Evolutionary conservation across 306 rosid genomes (phyloP).

Genomic region (Senna siamea): DNA sequence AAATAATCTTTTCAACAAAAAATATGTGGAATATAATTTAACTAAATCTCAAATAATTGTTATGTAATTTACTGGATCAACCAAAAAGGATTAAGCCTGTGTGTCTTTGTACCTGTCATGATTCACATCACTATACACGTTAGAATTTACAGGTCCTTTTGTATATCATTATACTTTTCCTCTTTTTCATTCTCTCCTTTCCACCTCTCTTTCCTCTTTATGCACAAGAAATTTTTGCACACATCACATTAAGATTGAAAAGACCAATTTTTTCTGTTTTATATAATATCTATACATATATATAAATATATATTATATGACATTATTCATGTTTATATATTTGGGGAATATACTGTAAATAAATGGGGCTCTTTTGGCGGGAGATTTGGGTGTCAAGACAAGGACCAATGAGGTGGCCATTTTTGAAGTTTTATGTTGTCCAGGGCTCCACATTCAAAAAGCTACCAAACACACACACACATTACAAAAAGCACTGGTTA

Average conservation of each 20-base stretch:
- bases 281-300: too few relatives aligned
- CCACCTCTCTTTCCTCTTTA: neutral
- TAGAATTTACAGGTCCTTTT: slow-evolving; percentile 6
- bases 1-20: too few relatives aligned
- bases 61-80: too few relatives aligned
- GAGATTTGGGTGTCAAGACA: slow-evolving; percentile 59
- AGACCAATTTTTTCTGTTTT: neutral
- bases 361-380: slow-evolving; percentile 53
- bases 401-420: slow-evolving; percentile 37
- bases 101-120: neutral
- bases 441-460: slow-evolving; percentile 53
- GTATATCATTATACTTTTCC: neutral
- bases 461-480: neutral
- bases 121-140: too few relatives aligned
- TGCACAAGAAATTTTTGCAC: neutral
- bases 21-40: too few relatives aligned
- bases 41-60: too few relatives aligned
- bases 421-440: slow-evolving; percentile 27
- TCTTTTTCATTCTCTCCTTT: neutral
- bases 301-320: too few relatives aligned
- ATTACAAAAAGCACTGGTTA: too few relatives aligned
- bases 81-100: too few relatives aligned
- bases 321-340: too few relatives aligned
- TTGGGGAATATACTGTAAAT: slow-evolving; percentile 36
- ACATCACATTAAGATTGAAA: slow-evolving; percentile 4